phyloP scores from a whole-genome alignment of 1,284 basidiomycete species.

The Wallemia mellicola region DNA sequence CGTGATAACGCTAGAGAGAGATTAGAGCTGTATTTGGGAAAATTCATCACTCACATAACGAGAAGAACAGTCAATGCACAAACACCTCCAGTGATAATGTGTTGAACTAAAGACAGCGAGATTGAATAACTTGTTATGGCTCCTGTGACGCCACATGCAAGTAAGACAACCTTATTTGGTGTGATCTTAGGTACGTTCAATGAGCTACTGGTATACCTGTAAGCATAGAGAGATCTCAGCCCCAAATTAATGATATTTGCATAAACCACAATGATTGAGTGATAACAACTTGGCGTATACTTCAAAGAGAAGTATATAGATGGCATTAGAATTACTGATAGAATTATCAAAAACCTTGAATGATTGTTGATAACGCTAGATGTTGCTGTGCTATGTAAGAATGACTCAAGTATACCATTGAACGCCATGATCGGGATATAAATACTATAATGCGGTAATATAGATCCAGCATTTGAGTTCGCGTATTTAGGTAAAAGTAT shows the following conservation, averaged over 20 bases:
- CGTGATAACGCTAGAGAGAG: too few relatives aligned
- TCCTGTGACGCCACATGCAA: background rate
- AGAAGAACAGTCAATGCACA: background rate
- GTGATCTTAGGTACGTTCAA: background rate
- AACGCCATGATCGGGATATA: constrained; percentile 63
- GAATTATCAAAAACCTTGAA: constrained; percentile 20
- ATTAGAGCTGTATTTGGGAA: background rate
- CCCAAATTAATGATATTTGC: background rate
- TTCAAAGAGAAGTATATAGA: background rate
- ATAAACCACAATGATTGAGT: background rate
- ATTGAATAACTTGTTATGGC: background rate
- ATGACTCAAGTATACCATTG: constrained; percentile 69
- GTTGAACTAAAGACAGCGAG: background rate
- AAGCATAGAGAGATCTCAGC: background rate
- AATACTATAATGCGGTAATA: constrained; percentile 44
- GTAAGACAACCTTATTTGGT: background rate
- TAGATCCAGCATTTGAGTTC: constrained; percentile 35
- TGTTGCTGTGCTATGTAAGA: constrained; percentile 44
- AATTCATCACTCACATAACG: background rate
- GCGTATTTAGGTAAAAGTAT: constrained; percentile 39
- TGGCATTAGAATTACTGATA: background rate
- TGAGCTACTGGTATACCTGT: background rate
- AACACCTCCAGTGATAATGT: background rate
- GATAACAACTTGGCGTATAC: background rate
- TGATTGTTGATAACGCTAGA: constrained; percentile 31